Evolutionary conservation across 352 stramenopile genomes (phyloP).

Genomic region (Globisporangium megalacanthum): DNA sequence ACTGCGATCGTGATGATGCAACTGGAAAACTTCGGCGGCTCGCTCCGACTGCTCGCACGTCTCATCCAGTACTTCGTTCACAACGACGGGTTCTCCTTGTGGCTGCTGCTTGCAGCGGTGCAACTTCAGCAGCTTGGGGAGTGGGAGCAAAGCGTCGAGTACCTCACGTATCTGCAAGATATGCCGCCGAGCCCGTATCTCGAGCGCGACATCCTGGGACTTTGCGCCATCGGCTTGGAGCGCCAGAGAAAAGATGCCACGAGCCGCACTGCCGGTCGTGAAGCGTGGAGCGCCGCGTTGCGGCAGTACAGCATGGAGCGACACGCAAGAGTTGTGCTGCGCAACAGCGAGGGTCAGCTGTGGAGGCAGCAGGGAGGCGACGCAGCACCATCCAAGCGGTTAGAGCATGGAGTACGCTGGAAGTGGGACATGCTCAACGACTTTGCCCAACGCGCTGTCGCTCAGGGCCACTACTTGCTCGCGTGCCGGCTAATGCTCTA

Average conservation of each 20-base stretch:
- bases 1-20: conserved; percentile 64
- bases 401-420: conserved; percentile 3
- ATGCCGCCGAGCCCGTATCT: conserved; percentile 40
- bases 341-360: not conserved
- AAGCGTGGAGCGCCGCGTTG: conserved; percentile 55
- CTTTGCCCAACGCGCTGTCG: conserved; percentile 33
- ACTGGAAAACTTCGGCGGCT: conserved; percentile 34
- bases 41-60: conserved; percentile 45
- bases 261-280: conserved; percentile 16
- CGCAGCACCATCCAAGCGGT: not conserved
- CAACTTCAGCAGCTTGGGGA: conserved; percentile 53
- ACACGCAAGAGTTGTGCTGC: conserved; percentile 13
- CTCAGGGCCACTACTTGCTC: conserved; percentile 53
- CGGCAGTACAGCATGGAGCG: conserved; percentile 48
- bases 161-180: conserved; percentile 56
- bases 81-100: conserved; percentile 38
- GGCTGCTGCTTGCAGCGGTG: conserved; percentile 52
- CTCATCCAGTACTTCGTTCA: conserved; percentile 56
- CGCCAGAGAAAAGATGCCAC: conserved; percentile 10
- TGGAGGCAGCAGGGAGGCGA: not conserved
- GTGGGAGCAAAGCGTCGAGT: conserved; percentile 50
- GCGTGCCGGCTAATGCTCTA: conserved; percentile 37
- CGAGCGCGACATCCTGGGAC: conserved; percentile 49
- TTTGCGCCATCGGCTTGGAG: conserved; percentile 57
- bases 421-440: conserved; percentile 56